These are phyloP conservation scores for Canariomyces notabilis DNA, from an alignment of 2,329 filamentous ascomycete genomes.

Conservation along the genomic window DNA sequence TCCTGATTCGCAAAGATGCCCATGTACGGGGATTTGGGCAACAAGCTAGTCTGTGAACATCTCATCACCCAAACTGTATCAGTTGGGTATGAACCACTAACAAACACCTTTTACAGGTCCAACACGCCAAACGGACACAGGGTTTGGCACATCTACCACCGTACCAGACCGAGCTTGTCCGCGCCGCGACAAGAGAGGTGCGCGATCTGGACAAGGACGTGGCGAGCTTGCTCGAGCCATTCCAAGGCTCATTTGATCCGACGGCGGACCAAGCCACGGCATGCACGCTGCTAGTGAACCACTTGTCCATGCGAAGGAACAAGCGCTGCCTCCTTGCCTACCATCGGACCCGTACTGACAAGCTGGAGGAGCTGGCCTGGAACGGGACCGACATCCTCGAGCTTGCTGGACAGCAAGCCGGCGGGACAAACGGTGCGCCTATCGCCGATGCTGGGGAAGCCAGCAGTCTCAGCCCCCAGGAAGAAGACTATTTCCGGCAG, in stretches of 20 bases:
- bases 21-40: slow-evolving; percentile 86
- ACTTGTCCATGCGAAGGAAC: slow-evolving; percentile 91
- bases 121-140: slow-evolving; percentile 93
- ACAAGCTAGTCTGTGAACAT: slow-evolving; percentile 63
- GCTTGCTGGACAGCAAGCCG: slow-evolving; percentile 51
- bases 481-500: slow-evolving; percentile 91
- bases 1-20: slow-evolving; percentile 22
- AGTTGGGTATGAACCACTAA: not conserved
- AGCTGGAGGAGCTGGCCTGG: slow-evolving; percentile 92
- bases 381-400: slow-evolving; percentile 79
- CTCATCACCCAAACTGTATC: not conserved
- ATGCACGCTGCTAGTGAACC: slow-evolving; percentile 85
- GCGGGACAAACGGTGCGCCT: slow-evolving; percentile 30
- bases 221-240: slow-evolving; percentile 70
- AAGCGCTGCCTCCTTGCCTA: slow-evolving; percentile 95
- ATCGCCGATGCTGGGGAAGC: slow-evolving; percentile 47
- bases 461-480: slow-evolving; percentile 86
- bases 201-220: slow-evolving; percentile 89
- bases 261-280: slow-evolving; percentile 76
- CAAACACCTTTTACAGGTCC: slow-evolving; percentile 55
- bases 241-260: slow-evolving; percentile 80
- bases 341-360: slow-evolving; percentile 83
- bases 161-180: slow-evolving; percentile 88
- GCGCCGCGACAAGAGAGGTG: slow-evolving; percentile 82
- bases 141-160: slow-evolving; percentile 79